Base-by-base conservation (phyloP, 306 rosid species). In the Quercus dentata region DNA sequence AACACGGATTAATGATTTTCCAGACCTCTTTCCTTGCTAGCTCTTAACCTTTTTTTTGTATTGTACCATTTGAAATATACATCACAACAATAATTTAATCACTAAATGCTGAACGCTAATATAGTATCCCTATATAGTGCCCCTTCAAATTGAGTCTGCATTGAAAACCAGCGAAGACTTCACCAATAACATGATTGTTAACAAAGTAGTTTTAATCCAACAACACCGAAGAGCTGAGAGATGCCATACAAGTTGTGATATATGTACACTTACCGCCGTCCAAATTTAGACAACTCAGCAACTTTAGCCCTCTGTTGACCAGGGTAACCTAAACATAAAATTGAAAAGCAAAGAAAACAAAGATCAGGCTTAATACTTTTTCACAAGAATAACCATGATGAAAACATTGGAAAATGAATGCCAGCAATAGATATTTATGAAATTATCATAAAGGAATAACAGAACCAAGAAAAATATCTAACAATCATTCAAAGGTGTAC, bases 251-350 rank as follows among this genome's bases (percentile, higher is more conserved):
- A 74, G 59, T 68, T 44, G 9, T 44, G 46, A 74, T 56, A 41
- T 23, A 76, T 61, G 33, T 23, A 74, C 52, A 88, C 98, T 94
- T 79, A 94, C 98, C 25, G 97, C 23, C 98, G 97, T 76, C 97
- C 98, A 61, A 94, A 94, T 86, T 92, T 94, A 14, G 98, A 85
- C 51, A 89, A 78, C 80, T 94, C 92, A 15, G 92, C 81, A 69
- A 85, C 79, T 87, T 89, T 94, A 76, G 96, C 97, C 82, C 88
- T 92, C 79, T 73, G 92, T 75, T 90, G 94, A 64, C 94, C 97
- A 12, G 97, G 97, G 81, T 73, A 87, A 82, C 98, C 98, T 94
- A 76, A 61, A 62, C 74, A 85, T 68, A 54, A 73, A 68, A 49
- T 80, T 73, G 56, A 63, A 78, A 67, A 59, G 31, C 72, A 75